phyloP scores from a whole-genome alignment of 1,284 basidiomycete species.

The Sanghuangporus sanghuang region DNA sequence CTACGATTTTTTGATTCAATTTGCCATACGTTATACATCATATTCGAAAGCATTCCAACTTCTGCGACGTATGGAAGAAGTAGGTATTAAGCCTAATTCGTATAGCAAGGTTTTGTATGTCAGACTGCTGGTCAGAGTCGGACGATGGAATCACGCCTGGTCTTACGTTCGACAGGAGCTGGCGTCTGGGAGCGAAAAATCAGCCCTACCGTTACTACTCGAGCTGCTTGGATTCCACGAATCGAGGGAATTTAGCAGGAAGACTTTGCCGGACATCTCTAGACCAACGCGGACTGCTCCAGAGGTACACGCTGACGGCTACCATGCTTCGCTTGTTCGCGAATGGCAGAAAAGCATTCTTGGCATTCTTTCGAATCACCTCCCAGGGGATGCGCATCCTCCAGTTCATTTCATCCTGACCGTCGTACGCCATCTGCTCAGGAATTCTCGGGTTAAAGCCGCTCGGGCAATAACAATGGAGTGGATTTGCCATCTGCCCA shows the following conservation, averaged over 20 bases:
- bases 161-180: background rate
- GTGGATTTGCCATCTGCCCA: constrained; percentile 25
- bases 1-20: constrained; percentile 30
- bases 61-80: constrained; percentile 27
- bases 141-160: constrained; percentile 31
- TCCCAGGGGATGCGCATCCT: background rate
- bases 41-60: constrained; percentile 26
- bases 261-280: background rate
- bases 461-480: constrained; percentile 25
- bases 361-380: background rate
- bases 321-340: background rate
- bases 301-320: background rate
- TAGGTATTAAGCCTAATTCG: constrained; percentile 24
- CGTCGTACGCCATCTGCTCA: constrained; percentile 10
- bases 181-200: background rate
- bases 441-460: constrained; percentile 7
- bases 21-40: constrained; percentile 29
- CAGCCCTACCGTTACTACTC: background rate
- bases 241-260: background rate
- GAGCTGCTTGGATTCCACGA: constrained; percentile 15
- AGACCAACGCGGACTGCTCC: background rate
- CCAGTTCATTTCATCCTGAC: constrained; percentile 9
- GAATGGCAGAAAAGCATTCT: background rate
- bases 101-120: constrained; percentile 30
- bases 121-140: constrained; percentile 30